Percentiles rank a stretch among this genome's conserved stretches.
These are phyloP conservation scores for Penicillium subrubescens DNA, from an alignment of 495 filamentous ascomycete genomes.

Conservation along the genomic window DNA sequence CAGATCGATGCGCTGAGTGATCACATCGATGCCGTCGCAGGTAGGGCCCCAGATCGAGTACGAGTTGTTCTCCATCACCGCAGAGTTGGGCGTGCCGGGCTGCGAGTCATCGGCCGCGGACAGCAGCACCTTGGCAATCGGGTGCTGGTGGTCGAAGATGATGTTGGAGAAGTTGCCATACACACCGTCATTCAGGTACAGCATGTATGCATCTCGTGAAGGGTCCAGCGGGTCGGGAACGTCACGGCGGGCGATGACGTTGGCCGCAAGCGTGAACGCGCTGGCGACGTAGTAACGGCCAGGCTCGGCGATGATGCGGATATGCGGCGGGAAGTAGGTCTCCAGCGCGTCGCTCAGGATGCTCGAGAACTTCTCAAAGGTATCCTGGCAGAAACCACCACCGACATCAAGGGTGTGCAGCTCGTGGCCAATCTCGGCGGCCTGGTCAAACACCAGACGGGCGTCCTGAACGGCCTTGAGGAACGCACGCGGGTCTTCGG, in stretches of 20 bases:
- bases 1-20: slow-evolving; percentile 74
- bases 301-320: slow-evolving; percentile 93
- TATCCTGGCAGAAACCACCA: slow-evolving; percentile 85
- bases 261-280: slow-evolving; percentile 92
- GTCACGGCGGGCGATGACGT: slow-evolving; percentile 93
- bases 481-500: slow-evolving; percentile 87
- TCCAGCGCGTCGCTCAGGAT: slow-evolving; percentile 81
- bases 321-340: slow-evolving; percentile 78
- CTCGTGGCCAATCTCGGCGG: slow-evolving; percentile 71
- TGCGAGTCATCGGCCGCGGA: slow-evolving; percentile 50
- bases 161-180: slow-evolving; percentile 99
- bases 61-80: slow-evolving; percentile 46
- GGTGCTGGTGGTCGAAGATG: slow-evolving; percentile 98
- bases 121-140: slow-evolving; percentile 77
- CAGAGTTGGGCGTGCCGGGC: slow-evolving; percentile 51
- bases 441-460: slow-evolving; percentile 86
- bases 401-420: slow-evolving; percentile 91
- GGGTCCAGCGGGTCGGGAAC: slow-evolving; percentile 62
- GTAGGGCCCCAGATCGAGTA: slow-evolving; percentile 99
- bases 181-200: slow-evolving; percentile 94
- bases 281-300: slow-evolving; percentile 91
- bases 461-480: slow-evolving; percentile 88
- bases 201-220: slow-evolving; percentile 76
- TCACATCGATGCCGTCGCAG: slow-evolving; percentile 95
- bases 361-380: slow-evolving; percentile 85